Conservation (phyloP, 257 asterid genomes). For the Fraxinus excelsior region DNA sequence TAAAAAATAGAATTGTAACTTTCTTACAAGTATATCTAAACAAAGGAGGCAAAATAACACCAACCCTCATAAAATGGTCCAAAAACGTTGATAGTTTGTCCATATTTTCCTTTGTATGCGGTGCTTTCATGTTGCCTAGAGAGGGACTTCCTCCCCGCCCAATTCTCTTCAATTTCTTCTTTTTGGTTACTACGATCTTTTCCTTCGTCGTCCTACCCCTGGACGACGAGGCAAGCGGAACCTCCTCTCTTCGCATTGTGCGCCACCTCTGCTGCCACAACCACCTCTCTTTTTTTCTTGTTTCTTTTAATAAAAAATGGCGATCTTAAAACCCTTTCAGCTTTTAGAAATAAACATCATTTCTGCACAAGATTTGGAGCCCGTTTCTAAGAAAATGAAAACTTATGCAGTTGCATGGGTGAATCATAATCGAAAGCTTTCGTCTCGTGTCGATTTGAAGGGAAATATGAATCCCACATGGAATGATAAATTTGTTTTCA, state of each 20-base stretch:
- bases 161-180: slow-evolving; percentile 6
- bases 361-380: slow-evolving; percentile 90
- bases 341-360: slow-evolving; percentile 80
- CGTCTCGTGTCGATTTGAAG: slow-evolving; percentile 56
- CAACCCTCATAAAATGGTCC: slow-evolving; percentile 8
- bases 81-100: not conserved
- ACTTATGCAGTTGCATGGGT: slow-evolving; percentile 91
- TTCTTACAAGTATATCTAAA: not conserved
- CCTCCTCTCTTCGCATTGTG: not conserved
- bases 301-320: not conserved
- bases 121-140: slow-evolving; percentile 37
- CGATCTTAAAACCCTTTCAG: slow-evolving; percentile 53
- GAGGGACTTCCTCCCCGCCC: slow-evolving; percentile 32
- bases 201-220: slow-evolving; percentile 57
- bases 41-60: not conserved
- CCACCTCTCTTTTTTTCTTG: not conserved
- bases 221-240: slow-evolving; percentile 46
- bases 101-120: slow-evolving; percentile 26
- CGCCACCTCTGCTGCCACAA: not conserved
- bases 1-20: not conserved
- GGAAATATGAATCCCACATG: slow-evolving; percentile 77
- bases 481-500: slow-evolving; percentile 89
- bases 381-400: slow-evolving; percentile 64
- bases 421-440: slow-evolving; percentile 59
- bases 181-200: slow-evolving; percentile 19